phyloP scores from a whole-genome alignment of 1,284 basidiomycete species.

The Tremellales sp. region DNA sequence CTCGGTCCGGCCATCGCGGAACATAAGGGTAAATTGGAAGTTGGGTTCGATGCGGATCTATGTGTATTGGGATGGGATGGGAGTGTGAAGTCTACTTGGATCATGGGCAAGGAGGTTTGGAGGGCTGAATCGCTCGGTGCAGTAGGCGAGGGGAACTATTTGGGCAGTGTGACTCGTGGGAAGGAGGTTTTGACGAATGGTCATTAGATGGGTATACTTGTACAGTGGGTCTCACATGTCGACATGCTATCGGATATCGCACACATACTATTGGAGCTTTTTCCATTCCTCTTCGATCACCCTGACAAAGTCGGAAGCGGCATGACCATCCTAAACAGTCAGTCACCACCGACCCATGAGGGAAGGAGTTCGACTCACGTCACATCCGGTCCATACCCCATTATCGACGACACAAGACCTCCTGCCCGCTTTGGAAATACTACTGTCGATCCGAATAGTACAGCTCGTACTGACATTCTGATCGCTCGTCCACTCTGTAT shows the following conservation, averaged over 20 bases:
- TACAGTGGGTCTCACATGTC: no score
- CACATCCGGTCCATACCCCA: conserved; percentile 70
- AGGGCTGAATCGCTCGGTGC: not conserved
- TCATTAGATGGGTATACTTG: no score
- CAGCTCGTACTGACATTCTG: conserved; percentile 74
- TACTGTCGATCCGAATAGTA: conserved; percentile 66
- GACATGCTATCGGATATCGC: no score
- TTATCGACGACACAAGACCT: conserved; percentile 70
- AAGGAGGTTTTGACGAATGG: conserved; percentile 63
- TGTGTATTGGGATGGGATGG: conserved; percentile 67
- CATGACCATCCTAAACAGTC: conserved; percentile 63
- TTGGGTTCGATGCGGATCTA: conserved; percentile 79
- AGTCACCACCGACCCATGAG: not conserved
- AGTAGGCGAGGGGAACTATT: not conserved
- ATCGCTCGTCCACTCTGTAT: conserved; percentile 53
- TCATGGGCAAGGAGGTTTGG: conserved; percentile 66
- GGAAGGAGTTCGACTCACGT: conserved; percentile 55
- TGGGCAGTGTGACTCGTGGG: conserved; percentile 54
- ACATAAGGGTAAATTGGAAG: conserved; percentile 70
- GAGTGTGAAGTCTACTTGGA: conserved; percentile 70
- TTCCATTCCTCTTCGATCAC: conserved; percentile 69
- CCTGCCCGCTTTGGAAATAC: conserved; percentile 40
- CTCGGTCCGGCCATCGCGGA: conserved; percentile 63
- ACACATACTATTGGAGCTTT: conserved; percentile 23
- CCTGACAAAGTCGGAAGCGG: conserved; percentile 65